Base-by-base conservation (phyloP, 768 basidiomycete genomes). In the Artomyces pyxidatus region DNA sequence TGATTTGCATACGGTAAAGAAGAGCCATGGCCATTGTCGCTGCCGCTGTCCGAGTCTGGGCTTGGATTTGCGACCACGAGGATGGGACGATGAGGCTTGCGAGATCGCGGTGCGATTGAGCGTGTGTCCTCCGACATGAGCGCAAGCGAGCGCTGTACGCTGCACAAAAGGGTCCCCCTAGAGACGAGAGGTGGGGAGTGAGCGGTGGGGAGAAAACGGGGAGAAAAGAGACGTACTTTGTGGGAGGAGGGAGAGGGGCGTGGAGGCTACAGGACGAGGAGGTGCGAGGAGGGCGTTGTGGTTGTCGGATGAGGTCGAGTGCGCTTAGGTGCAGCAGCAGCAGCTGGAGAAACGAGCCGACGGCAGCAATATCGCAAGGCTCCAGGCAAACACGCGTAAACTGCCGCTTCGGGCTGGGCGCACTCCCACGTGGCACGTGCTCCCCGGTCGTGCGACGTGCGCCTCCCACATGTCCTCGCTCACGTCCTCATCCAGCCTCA, bases 41-140 rank as follows among this genome's bases (percentile, higher is more conserved):
- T 67, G 59, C 64, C 65, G 49, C 67, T 64, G 53, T 68, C 68
- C 23, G 64, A 66, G 47, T 72, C 79, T 19, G 76, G 72, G 59
- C 75, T 70, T 2, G 81, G 82, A 60, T 86, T 86, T 52, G 75
- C 72, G 55, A 87, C 71, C 61, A 76, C 73, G 37, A 82, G 73
- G 48, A 77, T 64, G 51, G 71, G 61, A n/a, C 55, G 58, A 21
- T 57, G 52, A 8, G 44, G 40, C 32, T 46, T 67, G 53, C 68
- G 71, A 45, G 50, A 56, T 46, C 47, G 66, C 42, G 62, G 58
- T 23, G 59, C 56, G 56, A 53, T 59, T 37, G 69, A 69, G 63
- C 74, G 68, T 48, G 72, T 60, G 62, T 79, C 78, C 68, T 85
- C 84, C 51, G 81, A 78, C 83, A 84, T 84, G 60, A 47, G 28